Base-by-base conservation (phyloP, 2,329 filamentous ascomycete species). In the Colletotrichum zoysiae region DNA sequence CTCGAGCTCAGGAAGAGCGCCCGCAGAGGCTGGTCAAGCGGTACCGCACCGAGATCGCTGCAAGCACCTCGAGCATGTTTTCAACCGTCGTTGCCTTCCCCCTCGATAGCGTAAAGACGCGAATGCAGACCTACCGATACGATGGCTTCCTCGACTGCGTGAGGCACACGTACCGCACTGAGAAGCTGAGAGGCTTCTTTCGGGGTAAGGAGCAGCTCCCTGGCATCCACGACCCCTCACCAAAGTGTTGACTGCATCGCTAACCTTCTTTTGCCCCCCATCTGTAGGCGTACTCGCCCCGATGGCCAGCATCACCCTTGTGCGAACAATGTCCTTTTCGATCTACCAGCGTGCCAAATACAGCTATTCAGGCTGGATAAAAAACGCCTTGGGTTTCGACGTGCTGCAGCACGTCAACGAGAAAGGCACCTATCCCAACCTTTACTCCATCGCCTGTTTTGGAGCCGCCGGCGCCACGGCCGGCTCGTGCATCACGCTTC, bases 51-150 rank as follows among this genome's bases (percentile, higher is more conserved):
- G 92, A 95, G 82, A 90, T 96, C 75, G 90, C 93, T 73, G 93
- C 94, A 56, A 93, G 91, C 81, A 86, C 90, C 50, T 93, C 92
- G 79, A 95, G 92, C 81, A 86, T 95, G 75, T 86, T 95, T 68
- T 94, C 92, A 48, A 96, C 93, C 53, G 87, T 94, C 78, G 86
- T 88, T 75, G 92, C 93, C n/a, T 97, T 95, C 79, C 94, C 94
- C 30, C 89, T 97, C 76, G 94, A 97, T 81, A 95, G 94, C 77
- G 92, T 95, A 80, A 97, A 97, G 86, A 95, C 93, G 67, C 92
- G 94, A 78, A 94, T 96, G 90, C 94, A 97, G 84, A 93, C 92
- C 75, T 95, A 96, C 82, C 90, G 92, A 74, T 95, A 93, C 82
- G 86, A 88, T 75, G 93, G 88, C 75, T 94, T 93, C 81, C 82